Percentiles rank a stretch among this genome's conserved stretches.
Evolutionary conservation across 202 grass and related monocot genomes (phyloP).

Genomic region (Brachypodium distachyon): DNA sequence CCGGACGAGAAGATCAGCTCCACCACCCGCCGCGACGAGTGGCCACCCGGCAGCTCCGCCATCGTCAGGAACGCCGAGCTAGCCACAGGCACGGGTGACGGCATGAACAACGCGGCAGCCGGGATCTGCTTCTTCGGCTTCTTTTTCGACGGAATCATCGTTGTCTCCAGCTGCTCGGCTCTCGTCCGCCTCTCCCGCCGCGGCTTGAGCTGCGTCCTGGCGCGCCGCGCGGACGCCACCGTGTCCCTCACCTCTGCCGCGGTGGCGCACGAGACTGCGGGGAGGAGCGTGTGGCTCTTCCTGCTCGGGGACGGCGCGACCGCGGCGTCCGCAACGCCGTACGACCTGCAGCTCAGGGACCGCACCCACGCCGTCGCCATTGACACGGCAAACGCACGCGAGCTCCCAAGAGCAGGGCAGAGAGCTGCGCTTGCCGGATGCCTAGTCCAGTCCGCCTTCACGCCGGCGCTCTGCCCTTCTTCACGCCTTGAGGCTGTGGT

Average conservation of each 20-base stretch:
- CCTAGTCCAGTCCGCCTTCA: too few species aligned
- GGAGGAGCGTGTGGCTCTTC: slow-evolving; percentile 5
- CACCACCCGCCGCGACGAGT: slow-evolving; percentile 63
- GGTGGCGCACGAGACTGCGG: slow-evolving; percentile 10
- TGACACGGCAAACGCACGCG: not conserved
- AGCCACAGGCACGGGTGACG: not conserved
- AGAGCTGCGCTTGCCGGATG: too few species aligned
- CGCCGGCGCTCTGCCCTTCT: too few species aligned
- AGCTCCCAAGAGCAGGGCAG: not conserved
- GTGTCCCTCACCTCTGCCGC: slow-evolving; percentile 32
- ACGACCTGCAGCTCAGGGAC: slow-evolving; percentile 50
- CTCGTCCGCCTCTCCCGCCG: not conserved
- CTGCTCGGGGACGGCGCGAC: slow-evolving; percentile 6
- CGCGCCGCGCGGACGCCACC: slow-evolving; percentile 4
- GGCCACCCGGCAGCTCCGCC: slow-evolving; percentile 49
- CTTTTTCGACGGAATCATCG: slow-evolving; percentile 25
- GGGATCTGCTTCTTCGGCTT: slow-evolving; percentile 39
- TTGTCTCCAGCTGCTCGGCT: not conserved
- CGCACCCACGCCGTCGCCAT: slow-evolving; percentile 69
- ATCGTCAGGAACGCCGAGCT: slow-evolving; percentile 38
- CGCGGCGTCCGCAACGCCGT: slow-evolving; percentile 38
- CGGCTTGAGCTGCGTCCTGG: slow-evolving; percentile 9
- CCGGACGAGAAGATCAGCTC: slow-evolving; percentile 71
- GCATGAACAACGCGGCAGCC: slow-evolving; percentile 29
- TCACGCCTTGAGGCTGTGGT: too few species aligned